Conservation (phyloP, 495 filamentous ascomycete genomes). For the Cercophora newfieldiana region DNA sequence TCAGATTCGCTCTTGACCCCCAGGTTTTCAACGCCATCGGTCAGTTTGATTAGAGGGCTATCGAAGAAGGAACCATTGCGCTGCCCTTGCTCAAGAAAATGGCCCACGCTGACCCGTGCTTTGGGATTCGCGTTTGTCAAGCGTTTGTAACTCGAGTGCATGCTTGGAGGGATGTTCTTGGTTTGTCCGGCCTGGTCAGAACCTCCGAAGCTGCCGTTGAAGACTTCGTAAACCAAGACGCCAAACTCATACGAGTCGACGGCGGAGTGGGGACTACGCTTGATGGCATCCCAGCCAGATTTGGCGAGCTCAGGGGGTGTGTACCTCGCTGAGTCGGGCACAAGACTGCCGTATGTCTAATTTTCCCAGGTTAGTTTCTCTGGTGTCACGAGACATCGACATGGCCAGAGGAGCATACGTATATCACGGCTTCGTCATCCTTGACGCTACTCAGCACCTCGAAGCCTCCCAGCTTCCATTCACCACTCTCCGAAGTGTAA, state of each 20-base stretch:
- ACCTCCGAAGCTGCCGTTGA: conserved; percentile 76
- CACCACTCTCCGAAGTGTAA: conserved; percentile 90
- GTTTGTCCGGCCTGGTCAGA: conserved; percentile 78
- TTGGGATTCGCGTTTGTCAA: conserved; percentile 88
- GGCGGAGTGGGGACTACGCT: conserved; percentile 75
- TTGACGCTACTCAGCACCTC: conserved; percentile 93
- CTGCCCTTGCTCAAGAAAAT: conserved; percentile 87
- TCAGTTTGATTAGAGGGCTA: conserved; percentile 84
- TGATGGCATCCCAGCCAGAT: conserved; percentile 83
- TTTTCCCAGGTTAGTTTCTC: conserved; percentile 13
- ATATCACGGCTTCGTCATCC: conserved; percentile 89
- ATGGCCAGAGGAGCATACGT: conserved; percentile 51
- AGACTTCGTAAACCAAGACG: conserved; percentile 82
- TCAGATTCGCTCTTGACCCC: conserved; percentile 84
- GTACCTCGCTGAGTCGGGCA: conserved; percentile 80
- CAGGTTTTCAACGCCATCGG: conserved; percentile 87
- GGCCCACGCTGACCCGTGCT: conserved; percentile 73
- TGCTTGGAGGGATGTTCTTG: conserved; percentile 80
- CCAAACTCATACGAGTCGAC: conserved; percentile 87
- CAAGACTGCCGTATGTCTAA: conserved; percentile 79
- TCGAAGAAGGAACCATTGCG: conserved; percentile 86
- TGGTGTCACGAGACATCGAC: background rate
- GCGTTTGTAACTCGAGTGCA: conserved; percentile 87
- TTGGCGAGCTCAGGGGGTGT: conserved; percentile 84
- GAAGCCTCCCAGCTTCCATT: conserved; percentile 95